These are phyloP conservation scores for Phtheirospermum japonicum DNA, from an alignment of 257 asterid species.

Conservation along the genomic window DNA sequence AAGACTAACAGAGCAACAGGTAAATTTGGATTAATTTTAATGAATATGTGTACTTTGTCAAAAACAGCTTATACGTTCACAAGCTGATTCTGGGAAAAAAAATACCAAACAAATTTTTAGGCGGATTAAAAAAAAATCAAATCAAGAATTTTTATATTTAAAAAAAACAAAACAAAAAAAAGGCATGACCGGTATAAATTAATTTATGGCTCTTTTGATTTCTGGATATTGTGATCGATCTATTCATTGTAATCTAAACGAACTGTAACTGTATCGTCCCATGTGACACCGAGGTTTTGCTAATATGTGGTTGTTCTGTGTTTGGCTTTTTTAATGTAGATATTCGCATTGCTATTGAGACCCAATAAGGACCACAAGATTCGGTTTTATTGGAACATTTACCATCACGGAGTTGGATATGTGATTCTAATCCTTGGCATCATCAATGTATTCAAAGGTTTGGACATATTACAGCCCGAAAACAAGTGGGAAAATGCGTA, in stretches of 20 bases:
- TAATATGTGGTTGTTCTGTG: neutral
- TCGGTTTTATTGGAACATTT: constrained; percentile 77
- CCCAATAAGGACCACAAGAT: constrained; percentile 81
- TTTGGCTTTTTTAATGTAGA: constrained; percentile 36
- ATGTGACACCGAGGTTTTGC: neutral
- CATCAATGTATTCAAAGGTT: constrained; percentile 77
- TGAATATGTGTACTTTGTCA: too few relatives aligned
- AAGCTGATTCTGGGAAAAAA: too few relatives aligned
- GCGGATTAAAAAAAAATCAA: too few relatives aligned
- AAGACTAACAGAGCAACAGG: too few relatives aligned
- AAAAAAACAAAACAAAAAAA: too few relatives aligned
- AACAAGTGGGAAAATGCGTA: constrained; percentile 66
- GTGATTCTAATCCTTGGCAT: constrained; percentile 54
- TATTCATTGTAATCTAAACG: too few relatives aligned
- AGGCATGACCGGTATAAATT: too few relatives aligned
- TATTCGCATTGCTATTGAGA: constrained; percentile 70
- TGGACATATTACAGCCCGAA: constrained; percentile 56
- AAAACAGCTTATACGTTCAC: neutral
- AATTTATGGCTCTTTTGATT: neutral
- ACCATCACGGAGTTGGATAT: constrained; percentile 74
- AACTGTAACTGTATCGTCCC: too few relatives aligned
- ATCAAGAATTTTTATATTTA: too few relatives aligned
- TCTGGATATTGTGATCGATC: constrained; percentile 1
- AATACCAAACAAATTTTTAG: too few relatives aligned
- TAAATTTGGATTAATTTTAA: too few relatives aligned